Conservation (phyloP, 441 rosid genomes). For the Erodium chrysanthum region DNA sequence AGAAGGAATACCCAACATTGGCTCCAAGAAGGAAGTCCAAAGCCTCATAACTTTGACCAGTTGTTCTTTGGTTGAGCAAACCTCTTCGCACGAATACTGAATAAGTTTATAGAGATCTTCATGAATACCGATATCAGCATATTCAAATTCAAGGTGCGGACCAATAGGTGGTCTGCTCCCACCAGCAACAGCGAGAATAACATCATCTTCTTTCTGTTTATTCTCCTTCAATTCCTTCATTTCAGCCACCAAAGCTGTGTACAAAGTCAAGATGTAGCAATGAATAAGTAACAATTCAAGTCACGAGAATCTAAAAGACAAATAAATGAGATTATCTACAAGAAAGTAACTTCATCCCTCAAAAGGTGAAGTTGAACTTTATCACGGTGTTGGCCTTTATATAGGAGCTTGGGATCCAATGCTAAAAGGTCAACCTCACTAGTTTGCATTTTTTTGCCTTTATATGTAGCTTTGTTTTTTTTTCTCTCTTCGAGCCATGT, state of each 20-base stretch:
- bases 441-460: not conserved
- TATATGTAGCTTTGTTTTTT: not conserved
- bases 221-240: slow-evolving; percentile 80
- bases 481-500: not conserved
- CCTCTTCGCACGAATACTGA: slow-evolving; percentile 86
- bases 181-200: slow-evolving; percentile 76
- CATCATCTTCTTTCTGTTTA: slow-evolving; percentile 68
- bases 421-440: not conserved
- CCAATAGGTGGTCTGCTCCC: slow-evolving; percentile 59
- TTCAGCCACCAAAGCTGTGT: slow-evolving; percentile 73
- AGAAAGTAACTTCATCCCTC: not conserved
- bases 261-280: slow-evolving; percentile 18
- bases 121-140: slow-evolving; percentile 69
- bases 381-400: not conserved
- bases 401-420: not conserved
- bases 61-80: slow-evolving; percentile 72
- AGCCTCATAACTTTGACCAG: slow-evolving; percentile 78
- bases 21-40: slow-evolving; percentile 90
- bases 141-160: slow-evolving; percentile 70
- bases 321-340: not conserved
- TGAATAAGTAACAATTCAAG: not conserved
- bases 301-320: not conserved
- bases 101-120: slow-evolving; percentile 91
- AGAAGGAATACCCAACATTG: slow-evolving; percentile 66
- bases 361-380: not conserved